Conservation (phyloP, 352 stramenopile species). For the Phytopythium chamaehyphon region DNA sequence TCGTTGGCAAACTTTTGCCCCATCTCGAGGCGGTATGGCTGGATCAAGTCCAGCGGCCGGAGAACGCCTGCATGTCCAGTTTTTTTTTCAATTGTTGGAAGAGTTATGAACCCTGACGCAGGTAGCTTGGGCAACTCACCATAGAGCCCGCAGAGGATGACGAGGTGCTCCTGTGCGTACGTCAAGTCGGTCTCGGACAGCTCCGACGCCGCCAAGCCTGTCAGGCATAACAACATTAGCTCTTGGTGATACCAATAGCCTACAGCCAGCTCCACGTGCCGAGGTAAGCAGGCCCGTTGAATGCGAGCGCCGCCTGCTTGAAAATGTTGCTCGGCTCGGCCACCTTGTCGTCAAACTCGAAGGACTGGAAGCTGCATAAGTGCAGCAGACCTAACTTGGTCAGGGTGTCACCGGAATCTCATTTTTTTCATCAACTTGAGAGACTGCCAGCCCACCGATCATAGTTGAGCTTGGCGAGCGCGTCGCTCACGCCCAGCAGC, state of each 20-base stretch:
- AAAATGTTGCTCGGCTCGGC: conserved; percentile 33
- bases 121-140: conserved; percentile 19
- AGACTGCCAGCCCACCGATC: conserved; percentile 34
- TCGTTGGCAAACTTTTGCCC: conserved; percentile 70
- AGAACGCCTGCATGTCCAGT: conserved; percentile 21
- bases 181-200: conserved; percentile 59
- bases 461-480: conserved; percentile 84
- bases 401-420: too few relatives aligned
- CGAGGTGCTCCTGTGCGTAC: conserved; percentile 81
- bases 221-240: neutral
- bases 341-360: conserved; percentile 31
- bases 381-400: too few relatives aligned
- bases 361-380: conserved; percentile 52
- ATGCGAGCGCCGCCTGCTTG: conserved; percentile 72
- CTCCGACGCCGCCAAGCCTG: conserved; percentile 56
- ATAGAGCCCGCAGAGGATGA: conserved; percentile 94
- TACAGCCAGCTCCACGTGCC: conserved; percentile 19
- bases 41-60: conserved; percentile 90
- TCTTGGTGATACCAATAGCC: too few relatives aligned
- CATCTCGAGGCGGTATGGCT: conserved; percentile 97
- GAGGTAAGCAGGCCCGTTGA: conserved; percentile 83
- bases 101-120: neutral
- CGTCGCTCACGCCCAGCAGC: conserved; percentile 78
- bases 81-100: conserved; percentile 26
- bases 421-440: neutral